phyloP scores from a whole-genome alignment of 345 rosid genomes.

The Murraya paniculata region DNA sequence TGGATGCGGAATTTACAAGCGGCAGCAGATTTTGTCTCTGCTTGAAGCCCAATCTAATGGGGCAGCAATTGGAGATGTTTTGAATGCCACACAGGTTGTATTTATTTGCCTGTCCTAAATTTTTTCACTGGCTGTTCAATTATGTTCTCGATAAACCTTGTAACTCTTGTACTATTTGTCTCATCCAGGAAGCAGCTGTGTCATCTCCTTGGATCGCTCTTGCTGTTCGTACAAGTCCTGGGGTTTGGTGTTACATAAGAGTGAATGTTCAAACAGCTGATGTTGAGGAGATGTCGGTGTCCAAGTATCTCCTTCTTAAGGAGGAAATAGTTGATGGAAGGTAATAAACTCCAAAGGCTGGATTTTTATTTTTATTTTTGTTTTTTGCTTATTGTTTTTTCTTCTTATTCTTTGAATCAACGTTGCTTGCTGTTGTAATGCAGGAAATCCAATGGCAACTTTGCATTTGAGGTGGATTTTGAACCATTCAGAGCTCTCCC shows the following conservation, averaged over 20 bases:
- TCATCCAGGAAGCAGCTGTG: not conserved
- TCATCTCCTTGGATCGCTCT: not conserved
- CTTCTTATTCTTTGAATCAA: not conserved
- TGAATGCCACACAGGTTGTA: not conserved
- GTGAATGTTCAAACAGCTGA: not conserved
- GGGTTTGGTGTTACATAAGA: not conserved
- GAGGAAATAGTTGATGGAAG: not conserved
- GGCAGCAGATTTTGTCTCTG: too few relatives aligned
- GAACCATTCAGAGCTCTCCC: slow-evolving; percentile 94
- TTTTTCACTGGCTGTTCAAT: not conserved
- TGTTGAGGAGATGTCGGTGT: not conserved
- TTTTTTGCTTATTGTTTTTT: not conserved
- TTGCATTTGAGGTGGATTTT: slow-evolving; percentile 86
- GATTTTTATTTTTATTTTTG: too few relatives aligned
- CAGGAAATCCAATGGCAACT: slow-evolving; percentile 49
- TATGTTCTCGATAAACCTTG: not conserved
- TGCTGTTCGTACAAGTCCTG: not conserved
- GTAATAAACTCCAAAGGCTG: not conserved
- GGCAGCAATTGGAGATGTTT: not conserved
- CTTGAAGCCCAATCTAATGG: not conserved
- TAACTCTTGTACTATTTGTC: not conserved
- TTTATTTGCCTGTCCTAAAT: not conserved
- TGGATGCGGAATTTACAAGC: not conserved
- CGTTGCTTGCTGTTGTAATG: slow-evolving; percentile 31
- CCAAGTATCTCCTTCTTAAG: not conserved